These are phyloP conservation scores for Yamadazyma epiphylla DNA, from an alignment of 1,139 yeast species.

Conservation along the genomic window DNA sequence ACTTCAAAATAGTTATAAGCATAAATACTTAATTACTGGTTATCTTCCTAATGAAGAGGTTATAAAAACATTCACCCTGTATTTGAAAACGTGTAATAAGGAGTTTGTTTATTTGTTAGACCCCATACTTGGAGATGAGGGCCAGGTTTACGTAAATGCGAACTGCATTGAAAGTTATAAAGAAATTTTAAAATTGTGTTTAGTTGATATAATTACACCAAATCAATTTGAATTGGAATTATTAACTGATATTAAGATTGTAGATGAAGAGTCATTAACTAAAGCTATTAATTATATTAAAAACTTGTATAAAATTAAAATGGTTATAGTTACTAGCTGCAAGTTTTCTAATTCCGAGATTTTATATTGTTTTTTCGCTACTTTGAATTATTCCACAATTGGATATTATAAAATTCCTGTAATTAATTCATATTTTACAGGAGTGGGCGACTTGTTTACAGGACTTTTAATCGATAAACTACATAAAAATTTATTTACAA, in stretches of 20 bases:
- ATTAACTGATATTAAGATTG: slow-evolving; percentile 50
- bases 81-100: background rate
- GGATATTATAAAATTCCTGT: slow-evolving; percentile 44
- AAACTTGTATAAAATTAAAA: slow-evolving; percentile 40
- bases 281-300: slow-evolving; percentile 33
- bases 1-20: slow-evolving; percentile 5
- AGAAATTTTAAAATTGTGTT: slow-evolving; percentile 40
- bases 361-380: slow-evolving; percentile 54
- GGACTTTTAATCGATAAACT: slow-evolving; percentile 68
- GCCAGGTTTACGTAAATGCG: slow-evolving; percentile 69
- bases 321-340: slow-evolving; percentile 59
- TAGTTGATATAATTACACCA: slow-evolving; percentile 72
- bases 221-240: slow-evolving; percentile 84
- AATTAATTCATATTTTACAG: slow-evolving; percentile 76
- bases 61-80: slow-evolving; percentile 4
- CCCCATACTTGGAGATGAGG: slow-evolving; percentile 93
- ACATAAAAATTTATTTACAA: slow-evolving; percentile 20
- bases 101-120: slow-evolving; percentile 51
- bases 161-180: slow-evolving; percentile 64
- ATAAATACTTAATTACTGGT: slow-evolving; percentile 28
- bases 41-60: slow-evolving; percentile 28
- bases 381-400: slow-evolving; percentile 15
- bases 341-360: slow-evolving; percentile 15
- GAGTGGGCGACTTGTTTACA: slow-evolving; percentile 89
- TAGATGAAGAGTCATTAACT: slow-evolving; percentile 32